A percentile compares a stretch with the other conserved stretches of the same genome.
Evolutionary conservation across 202 grass and related monocot genomes (phyloP).

Genomic region (Elaeis oleifera): DNA sequence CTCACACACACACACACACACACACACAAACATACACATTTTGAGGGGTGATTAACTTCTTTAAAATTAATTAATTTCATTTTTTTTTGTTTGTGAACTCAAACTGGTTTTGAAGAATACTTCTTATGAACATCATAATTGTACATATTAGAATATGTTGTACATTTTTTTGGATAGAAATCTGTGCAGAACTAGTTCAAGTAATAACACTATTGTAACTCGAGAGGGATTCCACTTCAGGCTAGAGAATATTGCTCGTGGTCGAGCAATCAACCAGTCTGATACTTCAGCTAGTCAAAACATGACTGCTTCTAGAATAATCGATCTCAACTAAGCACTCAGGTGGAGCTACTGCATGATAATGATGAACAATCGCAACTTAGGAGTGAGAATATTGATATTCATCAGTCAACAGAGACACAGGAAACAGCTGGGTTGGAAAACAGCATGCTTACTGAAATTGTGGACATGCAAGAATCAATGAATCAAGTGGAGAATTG

Average conservation of each 20-base stretch:
- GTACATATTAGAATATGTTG: no score
- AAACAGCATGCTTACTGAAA: conserved; percentile 17
- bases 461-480: conserved; percentile 33
- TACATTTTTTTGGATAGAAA: no score
- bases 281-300: conserved; percentile 33
- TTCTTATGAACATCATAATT: no score
- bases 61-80: no score
- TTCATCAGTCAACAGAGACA: conserved; percentile 24
- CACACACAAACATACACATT: no score
- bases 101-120: no score
- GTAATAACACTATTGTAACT: conserved; percentile 2
- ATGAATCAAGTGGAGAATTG: conserved; percentile 26
- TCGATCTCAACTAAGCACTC: conserved; percentile 33
- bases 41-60: no score
- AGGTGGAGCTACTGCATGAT: conserved; percentile 17
- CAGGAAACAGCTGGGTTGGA: conserved; percentile 22
- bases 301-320: conserved; percentile 29
- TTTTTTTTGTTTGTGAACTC: no score
- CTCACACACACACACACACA: no score
- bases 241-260: conserved; percentile 53
- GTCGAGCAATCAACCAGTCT: conserved; percentile 47
- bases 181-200: no score
- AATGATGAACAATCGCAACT: conserved; percentile 27
- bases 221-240: conserved; percentile 30
- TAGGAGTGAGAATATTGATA: conserved; percentile 25